Base-by-base conservation (phyloP, 139 green algal species). In the Klebsormidium nitens region DNA sequence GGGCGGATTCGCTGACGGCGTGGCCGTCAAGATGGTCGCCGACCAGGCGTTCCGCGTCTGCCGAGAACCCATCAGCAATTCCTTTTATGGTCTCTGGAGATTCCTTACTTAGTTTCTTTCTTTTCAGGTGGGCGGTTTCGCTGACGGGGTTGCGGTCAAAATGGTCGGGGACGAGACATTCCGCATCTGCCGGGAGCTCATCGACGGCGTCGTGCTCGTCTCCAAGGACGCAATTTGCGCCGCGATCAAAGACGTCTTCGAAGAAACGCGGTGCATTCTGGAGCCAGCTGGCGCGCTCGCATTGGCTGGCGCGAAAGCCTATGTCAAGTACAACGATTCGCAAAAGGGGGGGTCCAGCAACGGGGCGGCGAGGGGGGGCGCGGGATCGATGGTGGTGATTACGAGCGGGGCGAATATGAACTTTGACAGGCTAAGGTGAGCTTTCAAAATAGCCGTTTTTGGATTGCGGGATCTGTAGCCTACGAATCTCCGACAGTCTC, bases 401-500 rank as follows among this genome's bases (percentile, higher is more conserved):
- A 89, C 86, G 23, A 85, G 65, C 17, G 88, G 89, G 28, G 89
- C 89, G 66, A 96, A 96, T 77, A 95, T 96, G 70, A 99, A 99
- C 83, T 99, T 99, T 84, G 91, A 97, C 71, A 84, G 89, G 34
- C 83, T 97, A 74, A 82, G 92, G 1, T n/a, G n/a, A n/a, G n/a
- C n/a, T n/a, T n/a, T n/a, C n/a, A n/a, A n/a, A n/a, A n/a, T 14
- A 50, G n/a, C n/a, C n/a, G n/a, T n/a, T n/a, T n/a, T n/a, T n/a
- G n/a, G n/a, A n/a, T n/a, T n/a, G n/a, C n/a, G n/a, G n/a, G n/a
- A n/a, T n/a, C n/a, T n/a, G n/a, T n/a, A n/a, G n/a, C n/a, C n/a
- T n/a, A n/a, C n/a, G n/a, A n/a, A n/a, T n/a, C n/a, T n/a, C n/a
- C n/a, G n/a, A n/a, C n/a, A n/a, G n/a, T n/a, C n/a, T n/a, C n/a